These are phyloP conservation scores for Xylaria digitata DNA, from an alignment of 2,329 filamentous ascomycete genomes.

Conservation along the genomic window DNA sequence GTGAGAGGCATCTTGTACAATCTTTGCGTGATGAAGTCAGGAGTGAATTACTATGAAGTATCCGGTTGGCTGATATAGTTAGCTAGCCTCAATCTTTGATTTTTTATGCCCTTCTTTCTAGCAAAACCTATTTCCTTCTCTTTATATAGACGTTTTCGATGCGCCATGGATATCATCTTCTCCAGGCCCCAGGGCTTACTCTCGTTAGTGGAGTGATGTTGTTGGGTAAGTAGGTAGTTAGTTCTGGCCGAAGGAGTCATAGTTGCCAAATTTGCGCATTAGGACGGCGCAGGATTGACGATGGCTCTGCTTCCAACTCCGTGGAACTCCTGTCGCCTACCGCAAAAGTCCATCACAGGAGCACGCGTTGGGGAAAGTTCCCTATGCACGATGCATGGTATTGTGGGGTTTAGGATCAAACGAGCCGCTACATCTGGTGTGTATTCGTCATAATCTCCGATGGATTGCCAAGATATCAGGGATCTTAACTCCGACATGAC, in stretches of 20 bases:
- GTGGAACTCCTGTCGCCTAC: not conserved
- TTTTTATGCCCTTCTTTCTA: not conserved
- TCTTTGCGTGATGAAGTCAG: not conserved
- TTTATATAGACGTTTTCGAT: slow-evolving; percentile 13
- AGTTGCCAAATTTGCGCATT: not conserved
- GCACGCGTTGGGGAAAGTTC: too few relatives aligned
- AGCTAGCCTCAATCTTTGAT: not conserved
- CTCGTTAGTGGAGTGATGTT: not conserved
- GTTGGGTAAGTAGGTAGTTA: not conserved
- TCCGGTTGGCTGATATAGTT: not conserved
- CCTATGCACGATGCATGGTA: not conserved
- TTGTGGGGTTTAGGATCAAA: slow-evolving; percentile 16
- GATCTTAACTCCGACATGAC: not conserved
- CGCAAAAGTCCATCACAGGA: not conserved
- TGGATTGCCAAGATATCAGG: not conserved
- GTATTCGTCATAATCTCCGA: slow-evolving; percentile 6
- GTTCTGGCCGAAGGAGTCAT: slow-evolving; percentile 7
- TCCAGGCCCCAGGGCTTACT: not conserved
- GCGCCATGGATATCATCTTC: not conserved
- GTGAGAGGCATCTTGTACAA: slow-evolving; percentile 28
- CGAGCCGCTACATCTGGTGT: not conserved
- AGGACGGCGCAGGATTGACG: not conserved
- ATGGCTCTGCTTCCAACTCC: not conserved
- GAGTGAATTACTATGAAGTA: not conserved
- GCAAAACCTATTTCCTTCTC: not conserved